Evolutionary conservation across 257 asterid genomes (phyloP).

Genomic region (Echites panduratus): DNA sequence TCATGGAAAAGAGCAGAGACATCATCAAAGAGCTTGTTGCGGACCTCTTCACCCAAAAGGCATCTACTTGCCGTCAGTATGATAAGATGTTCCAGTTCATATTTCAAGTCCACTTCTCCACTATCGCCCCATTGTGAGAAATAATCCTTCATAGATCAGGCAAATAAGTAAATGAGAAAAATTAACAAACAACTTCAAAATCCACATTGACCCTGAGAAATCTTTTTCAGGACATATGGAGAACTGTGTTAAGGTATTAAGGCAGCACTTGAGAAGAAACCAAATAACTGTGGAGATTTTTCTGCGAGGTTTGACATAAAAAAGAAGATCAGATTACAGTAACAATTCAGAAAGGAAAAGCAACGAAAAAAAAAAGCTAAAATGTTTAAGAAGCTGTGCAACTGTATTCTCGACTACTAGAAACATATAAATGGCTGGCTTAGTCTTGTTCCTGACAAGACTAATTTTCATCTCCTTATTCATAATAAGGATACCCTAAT

Average conservation of each 20-base stretch:
- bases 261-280: conserved; percentile 1
- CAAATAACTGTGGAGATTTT: background rate
- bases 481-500: background rate
- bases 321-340: no score
- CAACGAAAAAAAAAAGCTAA: background rate
- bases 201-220: no score
- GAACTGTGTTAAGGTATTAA: background rate
- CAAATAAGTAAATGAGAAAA: background rate
- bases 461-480: background rate
- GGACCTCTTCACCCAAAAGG: conserved; percentile 86
- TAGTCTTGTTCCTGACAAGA: background rate
- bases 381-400: background rate
- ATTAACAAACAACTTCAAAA: background rate
- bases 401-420: background rate
- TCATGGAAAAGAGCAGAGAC: conserved; percentile 96
- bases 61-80: conserved; percentile 92
- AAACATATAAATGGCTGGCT: background rate
- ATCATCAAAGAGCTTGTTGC: conserved; percentile 81
- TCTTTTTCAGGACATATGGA: background rate
- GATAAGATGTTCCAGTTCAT: conserved; percentile 83
- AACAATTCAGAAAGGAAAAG: no score
- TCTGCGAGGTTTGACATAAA: no score
- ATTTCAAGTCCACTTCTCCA: conserved; percentile 86
- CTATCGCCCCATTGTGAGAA: conserved; percentile 94
- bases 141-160: conserved; percentile 43